These are phyloP conservation scores for Kazachstania sp. DNA, from an alignment of 1,139 yeast genomes.

Conservation along the genomic window DNA sequence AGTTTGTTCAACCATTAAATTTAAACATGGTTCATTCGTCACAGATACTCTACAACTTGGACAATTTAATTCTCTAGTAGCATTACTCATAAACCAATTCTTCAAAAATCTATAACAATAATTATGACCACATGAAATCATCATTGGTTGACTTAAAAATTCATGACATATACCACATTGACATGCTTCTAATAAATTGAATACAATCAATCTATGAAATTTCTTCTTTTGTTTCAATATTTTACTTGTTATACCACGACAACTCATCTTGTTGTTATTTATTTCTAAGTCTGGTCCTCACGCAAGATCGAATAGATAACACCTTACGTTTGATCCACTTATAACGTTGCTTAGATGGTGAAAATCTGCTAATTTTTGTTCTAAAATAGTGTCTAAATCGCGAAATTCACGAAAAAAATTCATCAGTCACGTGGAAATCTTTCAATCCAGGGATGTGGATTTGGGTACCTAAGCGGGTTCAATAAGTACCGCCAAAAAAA, in stretches of 20 bases:
- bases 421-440: too few species aligned
- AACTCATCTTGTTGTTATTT: background rate
- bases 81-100: constrained; percentile 25
- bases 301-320: too few species aligned
- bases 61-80: constrained; percentile 23
- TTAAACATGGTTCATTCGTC: constrained; percentile 19
- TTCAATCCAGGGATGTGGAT: too few species aligned
- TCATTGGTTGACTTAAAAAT: constrained; percentile 28
- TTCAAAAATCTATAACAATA: constrained; percentile 25
- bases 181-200: constrained; percentile 19
- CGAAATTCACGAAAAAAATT: too few species aligned
- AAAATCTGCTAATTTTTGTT: too few species aligned
- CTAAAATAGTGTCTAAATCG: too few species aligned
- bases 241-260: constrained; percentile 1
- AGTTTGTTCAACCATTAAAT: constrained; percentile 22
- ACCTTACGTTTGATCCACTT: too few species aligned
- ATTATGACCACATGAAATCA: constrained; percentile 28
- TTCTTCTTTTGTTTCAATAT: constrained; percentile 6
- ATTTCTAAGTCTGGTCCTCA: background rate
- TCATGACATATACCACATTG: constrained; percentile 30
- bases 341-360: too few species aligned
- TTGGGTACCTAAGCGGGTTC: too few species aligned
- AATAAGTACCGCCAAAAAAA: too few species aligned
- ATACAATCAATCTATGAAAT: constrained; percentile 14
- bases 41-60: constrained; percentile 28